Base-by-base conservation (phyloP, 345 rosid genomes). In the Sisymbrium altissimum region DNA sequence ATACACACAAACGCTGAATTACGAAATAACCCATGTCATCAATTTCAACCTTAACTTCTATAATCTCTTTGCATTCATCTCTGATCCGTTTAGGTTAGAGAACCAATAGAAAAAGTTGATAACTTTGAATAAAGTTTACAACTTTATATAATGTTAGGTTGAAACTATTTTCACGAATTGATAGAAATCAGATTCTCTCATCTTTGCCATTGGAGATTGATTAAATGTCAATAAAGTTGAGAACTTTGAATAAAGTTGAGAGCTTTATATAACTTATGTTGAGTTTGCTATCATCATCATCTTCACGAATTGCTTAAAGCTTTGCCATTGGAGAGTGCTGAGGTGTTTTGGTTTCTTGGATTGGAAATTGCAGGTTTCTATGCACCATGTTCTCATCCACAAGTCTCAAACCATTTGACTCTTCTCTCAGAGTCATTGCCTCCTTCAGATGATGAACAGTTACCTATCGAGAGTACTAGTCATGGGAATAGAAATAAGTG, bases 311-410 rank as follows among this genome's bases (percentile, higher is more conserved):
- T 19, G 15, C 6, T 21, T 48, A 25, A 12, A 17, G 40, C 66
- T 30, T 4, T 30, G 18, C 60, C 10, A 8, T 55, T 30, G 60
- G 39, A 30, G 60, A 55, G 43, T 17, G 43, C 40, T 46, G 43
- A 45, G 40, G 13, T 35, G 5, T 74, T 44, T 56, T n/a, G 48
- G 19, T 57, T 19, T 35, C 35, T 25, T 39, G 66, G 27, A 64
- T 48, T 60, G 46, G 45, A 62, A 62, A 41, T 71, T 76, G 29
- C 76, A 76, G 80, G 80, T 64, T 76, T 54, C 60, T 88, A 75
- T 74, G 98, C 94, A 5, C 97, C 98, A n/a, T 90, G 98, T 76
- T 84, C 97, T 9, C 91, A 90, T 78, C 69, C 85, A 44, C 96
- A 83, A 74, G 87, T 90, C 48, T 87, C 97, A 1, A 94, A 88